A percentile compares a stretch with the other conserved stretches of the same genome.
These are phyloP conservation scores for Eimeria maxima DNA, from an alignment of 169 alveolate species.

Conservation along the genomic window DNA sequence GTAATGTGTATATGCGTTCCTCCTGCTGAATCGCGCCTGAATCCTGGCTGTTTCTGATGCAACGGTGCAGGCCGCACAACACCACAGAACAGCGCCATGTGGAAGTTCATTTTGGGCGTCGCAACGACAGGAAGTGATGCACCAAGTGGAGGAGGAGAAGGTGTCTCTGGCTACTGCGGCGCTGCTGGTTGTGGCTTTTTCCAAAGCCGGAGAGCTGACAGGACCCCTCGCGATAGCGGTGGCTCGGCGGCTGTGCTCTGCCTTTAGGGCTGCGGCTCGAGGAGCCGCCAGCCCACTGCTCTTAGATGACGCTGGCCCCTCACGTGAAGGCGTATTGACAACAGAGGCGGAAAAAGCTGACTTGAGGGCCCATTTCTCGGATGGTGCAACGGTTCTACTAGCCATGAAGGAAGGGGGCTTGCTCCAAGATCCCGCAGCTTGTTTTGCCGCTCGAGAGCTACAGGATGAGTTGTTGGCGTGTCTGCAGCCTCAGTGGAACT, in stretches of 20 bases:
- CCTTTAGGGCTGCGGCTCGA: slow-evolving; percentile 21
- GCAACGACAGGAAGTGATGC: slow-evolving; percentile 43
- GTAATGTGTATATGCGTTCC: neutral
- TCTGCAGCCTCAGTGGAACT: slow-evolving; percentile 53
- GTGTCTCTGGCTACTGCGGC: slow-evolving; percentile 5
- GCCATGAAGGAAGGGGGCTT: slow-evolving; percentile 44
- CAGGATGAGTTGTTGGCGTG: slow-evolving; percentile 20
- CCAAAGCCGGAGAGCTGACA: slow-evolving; percentile 61
- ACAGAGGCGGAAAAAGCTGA: neutral
- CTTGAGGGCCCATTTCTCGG: neutral
- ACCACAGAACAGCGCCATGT: neutral
- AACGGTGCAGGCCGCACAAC: slow-evolving; percentile 34
- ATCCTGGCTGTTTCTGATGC: neutral
- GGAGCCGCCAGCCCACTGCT: neutral
- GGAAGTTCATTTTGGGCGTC: slow-evolving; percentile 51
- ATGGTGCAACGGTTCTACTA: slow-evolving; percentile 27
- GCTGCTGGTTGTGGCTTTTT: neutral
- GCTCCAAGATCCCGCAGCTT: slow-evolving; percentile 5
- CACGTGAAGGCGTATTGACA: neutral
- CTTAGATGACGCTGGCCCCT: neutral
- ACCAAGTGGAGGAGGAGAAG: neutral
- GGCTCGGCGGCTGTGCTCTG: slow-evolving; percentile 28
- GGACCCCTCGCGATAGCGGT: slow-evolving; percentile 46
- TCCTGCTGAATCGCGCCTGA: neutral
- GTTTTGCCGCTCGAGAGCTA: slow-evolving; percentile 48